Evolutionary conservation across 192 early-diverging fungal genomes (phyloP).

Genomic region (Coemansia sp.): DNA sequence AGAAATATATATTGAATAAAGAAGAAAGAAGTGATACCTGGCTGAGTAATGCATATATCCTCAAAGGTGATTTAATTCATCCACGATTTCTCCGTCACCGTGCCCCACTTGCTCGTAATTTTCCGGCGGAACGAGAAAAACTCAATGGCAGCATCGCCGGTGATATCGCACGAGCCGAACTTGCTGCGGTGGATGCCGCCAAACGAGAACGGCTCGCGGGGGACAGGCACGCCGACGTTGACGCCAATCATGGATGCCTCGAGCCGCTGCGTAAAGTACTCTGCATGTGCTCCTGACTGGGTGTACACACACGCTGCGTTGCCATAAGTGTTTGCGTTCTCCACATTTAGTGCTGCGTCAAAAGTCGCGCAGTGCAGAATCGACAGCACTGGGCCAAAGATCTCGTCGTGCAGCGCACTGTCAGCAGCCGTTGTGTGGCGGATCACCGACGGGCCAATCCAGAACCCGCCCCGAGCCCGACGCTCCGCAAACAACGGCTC

Average conservation of each 20-base stretch:
- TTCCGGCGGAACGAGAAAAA: constrained; percentile 74
- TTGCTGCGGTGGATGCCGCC: constrained; percentile 69
- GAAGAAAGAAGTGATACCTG: background rate
- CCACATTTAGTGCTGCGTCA: constrained; percentile 70
- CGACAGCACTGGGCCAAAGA: constrained; percentile 80
- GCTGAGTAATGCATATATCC: background rate
- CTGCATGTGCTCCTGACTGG: constrained; percentile 60
- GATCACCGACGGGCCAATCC: constrained; percentile 74
- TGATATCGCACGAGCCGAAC: constrained; percentile 74
- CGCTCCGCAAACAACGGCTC: constrained; percentile 34
- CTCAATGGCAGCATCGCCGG: constrained; percentile 69
- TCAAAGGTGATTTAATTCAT: constrained; percentile 30
- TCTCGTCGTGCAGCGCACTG: constrained; percentile 70
- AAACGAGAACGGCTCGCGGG: constrained; percentile 78
- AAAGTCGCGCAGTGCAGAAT: constrained; percentile 57
- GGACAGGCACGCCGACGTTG: constrained; percentile 72
- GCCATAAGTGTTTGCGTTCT: constrained; percentile 69
- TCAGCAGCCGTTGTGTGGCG: constrained; percentile 60
- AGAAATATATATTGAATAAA: background rate
- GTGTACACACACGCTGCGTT: constrained; percentile 78
- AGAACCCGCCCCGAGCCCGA: constrained; percentile 58
- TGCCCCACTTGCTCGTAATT: constrained; percentile 77
- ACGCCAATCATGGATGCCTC: constrained; percentile 79
- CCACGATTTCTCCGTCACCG: constrained; percentile 60
- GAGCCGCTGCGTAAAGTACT: constrained; percentile 68